Evolutionary conservation across 805 yeast genomes (phyloP), one percentile per base, ranked within the genome.

Genomic region (Grigorovia yakushimaensis): DNA sequence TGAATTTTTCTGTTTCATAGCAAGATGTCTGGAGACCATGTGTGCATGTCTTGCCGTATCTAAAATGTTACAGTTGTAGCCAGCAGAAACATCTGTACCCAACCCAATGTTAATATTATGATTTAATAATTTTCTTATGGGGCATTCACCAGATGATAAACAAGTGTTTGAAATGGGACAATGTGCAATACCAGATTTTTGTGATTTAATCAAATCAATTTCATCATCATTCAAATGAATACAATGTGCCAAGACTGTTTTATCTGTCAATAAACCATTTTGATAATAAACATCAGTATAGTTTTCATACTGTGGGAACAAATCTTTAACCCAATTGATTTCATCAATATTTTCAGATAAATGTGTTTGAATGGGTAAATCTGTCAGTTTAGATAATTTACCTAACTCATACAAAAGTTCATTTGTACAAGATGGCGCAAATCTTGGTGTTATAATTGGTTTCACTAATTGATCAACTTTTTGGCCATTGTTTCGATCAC

Each of bases 101-200:
- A 91, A 71, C 8, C 94, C 78, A 20, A 93, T 94, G 47, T 85
- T 83, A 50, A 88, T 73, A 10, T 75, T 77, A 38, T 74, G 73
- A 42, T 81, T 72, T 47, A 88, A 68, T 39, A 87, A 67, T 72
- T 81, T 75, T 54, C 83, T 75, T 10, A 91, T 78, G 18, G 88
- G 82, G 8, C 95, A 89, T 64, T 88, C 94, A 17, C 98, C 98
- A 10, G 94, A 82, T 0, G 95, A 81, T 48, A 91, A 74, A 17
- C 93, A 79, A 1, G 95, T 79, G 63, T 91, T 91, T 17, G 95
- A 85, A 10, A 88, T 79, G 2, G 98, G 98, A 67, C 98, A 91
- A 65, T 93, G 98, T 4, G 95, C 76, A 17, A 91, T 78, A 11
- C 96, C 94, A 30, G 87, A 69, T 5, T 76, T 67, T 19, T 76